Evolutionary conservation across 768 basidiomycete species (phyloP), one percentile per base, ranked within the genome.

Genomic region (Suillus spraguei): DNA sequence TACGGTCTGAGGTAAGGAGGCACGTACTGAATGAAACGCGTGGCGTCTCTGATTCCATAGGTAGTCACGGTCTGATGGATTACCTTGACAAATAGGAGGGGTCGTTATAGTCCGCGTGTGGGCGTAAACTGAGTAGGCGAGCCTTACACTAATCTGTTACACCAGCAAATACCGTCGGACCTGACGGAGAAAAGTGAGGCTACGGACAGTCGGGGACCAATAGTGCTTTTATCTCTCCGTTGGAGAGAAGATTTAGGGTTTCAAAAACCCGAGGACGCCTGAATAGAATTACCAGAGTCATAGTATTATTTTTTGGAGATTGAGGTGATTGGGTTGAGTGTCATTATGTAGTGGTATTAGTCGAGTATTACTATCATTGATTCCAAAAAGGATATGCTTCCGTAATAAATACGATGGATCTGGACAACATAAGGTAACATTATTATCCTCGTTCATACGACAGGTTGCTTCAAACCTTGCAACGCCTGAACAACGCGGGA

Each of bases 21-120:
- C 41, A 84, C 89, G 60, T 64, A 92, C 91, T 92, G 83, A 91
- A 93, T 36, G 91, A 93, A 44, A 92, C 82, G 67, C 83, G 84
- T 52, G 89, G 87, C n/a, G 82, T 80, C 28, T 69, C 64, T 60
- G 74, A 69, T 65, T 86, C 80, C 82, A 85, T 75, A 11, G 55
- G 36, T 56, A 28, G 24, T 35, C 11, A n/a, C 52, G 5, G 52
- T 17, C 11, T 39, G 16, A 58, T 58, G 38, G 39, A 58, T 24
- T 33, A 17, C 38, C 24, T 28, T 17, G 10, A 22, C 14, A 39
- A 39, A 28, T 20, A 4, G 3, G 17, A 41, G 38, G 55, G 38
- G 38, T 38, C 17, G 16, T 3, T 39, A 22, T 38, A 22, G 36
- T 24, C 16, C 36, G 22, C 55, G 55, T 32, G 50, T 52, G 11